phyloP scores from a whole-genome alignment of 441 rosid genomes.

The Macaranga tanarius region DNA sequence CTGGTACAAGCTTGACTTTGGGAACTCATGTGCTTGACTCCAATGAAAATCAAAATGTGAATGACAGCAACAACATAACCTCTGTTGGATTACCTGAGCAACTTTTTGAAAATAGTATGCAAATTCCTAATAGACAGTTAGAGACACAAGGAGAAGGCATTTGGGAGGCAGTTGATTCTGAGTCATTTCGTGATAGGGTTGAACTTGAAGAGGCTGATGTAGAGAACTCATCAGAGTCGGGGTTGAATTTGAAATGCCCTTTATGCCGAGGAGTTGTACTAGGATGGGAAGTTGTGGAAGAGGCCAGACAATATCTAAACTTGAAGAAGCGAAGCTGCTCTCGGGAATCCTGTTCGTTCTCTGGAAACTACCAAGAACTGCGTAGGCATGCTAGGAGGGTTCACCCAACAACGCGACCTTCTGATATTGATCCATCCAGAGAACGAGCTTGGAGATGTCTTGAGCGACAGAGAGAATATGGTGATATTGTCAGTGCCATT shows the following conservation, averaged over 20 bases:
- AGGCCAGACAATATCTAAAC: conserved; percentile 74
- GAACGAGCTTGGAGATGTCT: conserved; percentile 89
- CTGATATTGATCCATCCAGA: conserved; percentile 83
- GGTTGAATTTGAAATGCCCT: conserved; percentile 60
- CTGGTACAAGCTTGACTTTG: conserved; percentile 39
- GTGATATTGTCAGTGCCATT: conserved; percentile 82
- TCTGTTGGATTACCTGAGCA: conserved; percentile 28
- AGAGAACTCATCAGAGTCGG: conserved; percentile 33
- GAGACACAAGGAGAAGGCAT: conserved; percentile 38
- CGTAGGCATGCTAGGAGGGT: conserved; percentile 84
- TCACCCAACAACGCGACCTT: conserved; percentile 81
- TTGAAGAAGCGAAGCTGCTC: conserved; percentile 82
- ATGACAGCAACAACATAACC: conserved; percentile 26
- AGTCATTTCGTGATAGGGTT: conserved; percentile 38
- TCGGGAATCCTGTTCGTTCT: conserved; percentile 69
- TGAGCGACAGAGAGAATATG: conserved; percentile 92
- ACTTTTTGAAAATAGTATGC: conserved; percentile 23
- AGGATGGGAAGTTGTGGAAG: conserved; percentile 72
- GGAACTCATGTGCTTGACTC: conserved; percentile 33
- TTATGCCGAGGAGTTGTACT: conserved; percentile 84
- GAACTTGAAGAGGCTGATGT: conserved; percentile 42
- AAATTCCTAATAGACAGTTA: conserved; percentile 32
- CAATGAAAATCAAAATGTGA: conserved; percentile 32
- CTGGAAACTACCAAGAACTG: conserved; percentile 70
- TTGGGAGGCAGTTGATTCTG: conserved; percentile 39